Percentiles rank a stretch among this genome's conserved stretches.
These are phyloP conservation scores for Castanea sativa DNA, from an alignment of 306 rosid species.

Conservation along the genomic window DNA sequence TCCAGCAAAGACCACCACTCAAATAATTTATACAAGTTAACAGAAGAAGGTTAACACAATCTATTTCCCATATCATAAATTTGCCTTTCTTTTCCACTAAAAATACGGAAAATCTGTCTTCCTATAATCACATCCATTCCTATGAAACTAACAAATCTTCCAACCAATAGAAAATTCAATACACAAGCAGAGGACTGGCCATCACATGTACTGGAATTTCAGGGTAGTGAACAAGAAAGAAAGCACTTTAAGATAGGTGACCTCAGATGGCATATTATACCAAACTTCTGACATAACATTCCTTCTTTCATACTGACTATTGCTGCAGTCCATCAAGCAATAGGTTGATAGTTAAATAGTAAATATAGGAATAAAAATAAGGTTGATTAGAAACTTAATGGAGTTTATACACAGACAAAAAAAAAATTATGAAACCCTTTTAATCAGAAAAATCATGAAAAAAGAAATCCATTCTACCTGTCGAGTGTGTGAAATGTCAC, in stretches of 20 bases:
- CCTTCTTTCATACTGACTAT: neutral
- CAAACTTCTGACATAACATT: neutral
- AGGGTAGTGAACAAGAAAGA: constrained; percentile 4
- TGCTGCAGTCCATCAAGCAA: neutral
- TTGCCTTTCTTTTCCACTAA: neutral
- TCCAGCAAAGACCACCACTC: neutral
- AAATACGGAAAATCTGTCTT: neutral
- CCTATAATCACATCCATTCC: neutral
- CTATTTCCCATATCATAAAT: neutral
- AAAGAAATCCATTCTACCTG: constrained; percentile 47
- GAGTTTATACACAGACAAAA: neutral
- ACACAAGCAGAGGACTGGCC: neutral
- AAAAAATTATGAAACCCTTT: neutral
- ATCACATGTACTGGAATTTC: neutral
- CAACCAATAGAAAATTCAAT: neutral
- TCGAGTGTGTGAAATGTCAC: constrained; percentile 51
- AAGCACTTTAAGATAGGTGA: constrained; percentile 14
- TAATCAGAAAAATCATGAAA: neutral
- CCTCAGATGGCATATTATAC: neutral
- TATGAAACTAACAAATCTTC: neutral
- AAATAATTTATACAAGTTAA: neutral
- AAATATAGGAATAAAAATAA: constrained; percentile 2
- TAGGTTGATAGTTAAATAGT: neutral
- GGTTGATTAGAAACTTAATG: constrained; percentile 11
- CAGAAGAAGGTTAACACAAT: neutral